Evolutionary conservation across 352 stramenopile species (phyloP).

Genomic region (Achlya hypogyna): DNA sequence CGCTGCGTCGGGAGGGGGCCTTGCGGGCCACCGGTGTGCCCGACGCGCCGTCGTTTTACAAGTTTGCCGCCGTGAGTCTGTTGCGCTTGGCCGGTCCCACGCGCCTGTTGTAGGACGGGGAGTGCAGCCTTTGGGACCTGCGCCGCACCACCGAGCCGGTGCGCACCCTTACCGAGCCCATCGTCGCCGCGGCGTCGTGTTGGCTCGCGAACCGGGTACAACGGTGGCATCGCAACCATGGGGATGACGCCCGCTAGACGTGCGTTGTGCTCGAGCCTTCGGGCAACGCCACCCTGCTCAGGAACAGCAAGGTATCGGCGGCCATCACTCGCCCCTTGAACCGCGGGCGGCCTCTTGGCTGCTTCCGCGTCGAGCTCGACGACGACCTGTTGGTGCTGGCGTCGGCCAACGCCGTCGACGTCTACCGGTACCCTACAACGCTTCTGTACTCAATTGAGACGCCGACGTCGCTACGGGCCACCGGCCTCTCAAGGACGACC

Average conservation of each 20-base stretch:
- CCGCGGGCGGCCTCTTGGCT: background rate
- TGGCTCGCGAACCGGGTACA: background rate
- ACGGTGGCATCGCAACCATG: too few relatives aligned
- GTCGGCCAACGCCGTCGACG: background rate
- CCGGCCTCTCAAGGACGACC: background rate
- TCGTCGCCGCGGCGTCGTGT: background rate
- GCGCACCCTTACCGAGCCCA: background rate
- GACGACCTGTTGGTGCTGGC: background rate
- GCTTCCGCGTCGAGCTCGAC: background rate
- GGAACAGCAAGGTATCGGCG: background rate
- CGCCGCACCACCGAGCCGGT: background rate
- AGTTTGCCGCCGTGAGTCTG: background rate
- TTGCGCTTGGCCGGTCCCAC: background rate
- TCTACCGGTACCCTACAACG: background rate
- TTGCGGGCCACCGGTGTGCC: background rate
- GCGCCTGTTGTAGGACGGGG: background rate
- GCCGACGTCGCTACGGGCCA: background rate
- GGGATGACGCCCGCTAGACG: background rate
- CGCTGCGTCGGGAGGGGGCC: background rate
- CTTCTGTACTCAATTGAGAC: background rate
- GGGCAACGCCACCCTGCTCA: background rate
- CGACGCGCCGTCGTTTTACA: background rate
- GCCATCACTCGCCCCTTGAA: background rate
- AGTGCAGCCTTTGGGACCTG: background rate
- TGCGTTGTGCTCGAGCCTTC: background rate